Percentiles rank a stretch among this genome's conserved stretches.
Evolutionary conservation across 169 alveolate genomes (phyloP).

Genomic region (Cryptosporidium canis): DNA sequence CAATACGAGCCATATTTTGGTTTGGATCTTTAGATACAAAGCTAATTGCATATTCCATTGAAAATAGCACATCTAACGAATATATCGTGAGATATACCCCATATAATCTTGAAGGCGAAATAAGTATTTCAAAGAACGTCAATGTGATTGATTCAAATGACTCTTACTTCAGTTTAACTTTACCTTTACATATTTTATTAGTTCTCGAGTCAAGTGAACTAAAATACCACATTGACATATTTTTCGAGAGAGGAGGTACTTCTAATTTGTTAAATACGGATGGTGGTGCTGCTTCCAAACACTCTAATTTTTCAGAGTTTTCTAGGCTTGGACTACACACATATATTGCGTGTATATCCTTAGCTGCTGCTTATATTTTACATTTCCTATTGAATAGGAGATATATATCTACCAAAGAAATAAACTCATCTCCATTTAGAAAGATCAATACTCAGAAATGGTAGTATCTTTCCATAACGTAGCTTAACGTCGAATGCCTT

Average conservation of each 20-base stretch:
- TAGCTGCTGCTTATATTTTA: neutral
- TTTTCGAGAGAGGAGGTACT: neutral
- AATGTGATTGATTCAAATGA: neutral
- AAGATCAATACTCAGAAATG: conserved; percentile 15
- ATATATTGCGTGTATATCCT: neutral
- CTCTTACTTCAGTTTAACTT: neutral
- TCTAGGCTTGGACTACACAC: neutral
- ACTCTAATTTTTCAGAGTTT: neutral
- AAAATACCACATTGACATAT: conserved; percentile 22
- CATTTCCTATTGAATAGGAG: neutral
- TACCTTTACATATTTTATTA: neutral
- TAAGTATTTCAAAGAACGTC: neutral
- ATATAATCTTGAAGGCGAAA: conserved; percentile 1
- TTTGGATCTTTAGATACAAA: conserved; percentile 25
- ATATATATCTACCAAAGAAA: neutral
- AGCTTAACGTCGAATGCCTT: neutral
- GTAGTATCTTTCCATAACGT: neutral
- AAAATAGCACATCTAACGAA: neutral
- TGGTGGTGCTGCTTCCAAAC: neutral
- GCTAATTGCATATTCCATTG: conserved; percentile 8
- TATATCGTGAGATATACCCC: conserved; percentile 4
- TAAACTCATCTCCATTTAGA: conserved; percentile 38
- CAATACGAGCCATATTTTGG: conserved; percentile 32
- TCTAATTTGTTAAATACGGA: neutral
- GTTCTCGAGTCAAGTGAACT: neutral